Evolutionary conservation across 2,329 filamentous ascomycete species (phyloP), one percentile per base, ranked within the genome.

Genomic region (Botrytis tulipae): DNA sequence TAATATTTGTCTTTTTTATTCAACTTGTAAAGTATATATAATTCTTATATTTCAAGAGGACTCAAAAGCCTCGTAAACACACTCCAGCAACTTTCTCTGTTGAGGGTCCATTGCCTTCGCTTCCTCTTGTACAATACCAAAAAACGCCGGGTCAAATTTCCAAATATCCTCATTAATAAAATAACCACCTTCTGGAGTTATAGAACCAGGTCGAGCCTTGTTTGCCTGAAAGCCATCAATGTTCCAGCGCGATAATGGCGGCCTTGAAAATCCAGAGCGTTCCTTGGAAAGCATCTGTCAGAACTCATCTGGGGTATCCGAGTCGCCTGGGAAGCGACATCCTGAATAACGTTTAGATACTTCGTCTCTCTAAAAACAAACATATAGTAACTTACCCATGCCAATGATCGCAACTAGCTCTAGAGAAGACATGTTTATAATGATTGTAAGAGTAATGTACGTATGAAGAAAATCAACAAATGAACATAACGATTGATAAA

Each of bases 251-350:
- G 60, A 65, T 25, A 40, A 46, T 9, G 77, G 77, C 4, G 77
- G 71, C 62, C 73, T 76, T 6, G 71, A 66, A 29, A 62, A 14
- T 67, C 44, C 67, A 44, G 75, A 74, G 22, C 71, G 51, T 48
- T 71, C 72, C 25, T 74, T 66, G 22, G 46, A 70, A 40, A 78
- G 61, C 62, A 77, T 46, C 29, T 77, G 51, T 76, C 76, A 78
- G 32, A 78, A 70, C 35, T 73, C 62, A 37, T 67, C 35, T 5
- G 77, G 61, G 1, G 75, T 75, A 29, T 72, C 68, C 29, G 73
- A 68, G 59, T 83, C 80, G 4, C 86, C 87, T 8, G 87, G 86
- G 60, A 88, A 87, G 14, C 86, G 83, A 66, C 87, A 84, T 16
- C 70, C 70, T 72, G 29, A 32, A 57, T 4, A 1, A 18, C 40